These are phyloP conservation scores for Leptographium galeiforme DNA, from an alignment of 2,329 filamentous ascomycete species.

Conservation along the genomic window DNA sequence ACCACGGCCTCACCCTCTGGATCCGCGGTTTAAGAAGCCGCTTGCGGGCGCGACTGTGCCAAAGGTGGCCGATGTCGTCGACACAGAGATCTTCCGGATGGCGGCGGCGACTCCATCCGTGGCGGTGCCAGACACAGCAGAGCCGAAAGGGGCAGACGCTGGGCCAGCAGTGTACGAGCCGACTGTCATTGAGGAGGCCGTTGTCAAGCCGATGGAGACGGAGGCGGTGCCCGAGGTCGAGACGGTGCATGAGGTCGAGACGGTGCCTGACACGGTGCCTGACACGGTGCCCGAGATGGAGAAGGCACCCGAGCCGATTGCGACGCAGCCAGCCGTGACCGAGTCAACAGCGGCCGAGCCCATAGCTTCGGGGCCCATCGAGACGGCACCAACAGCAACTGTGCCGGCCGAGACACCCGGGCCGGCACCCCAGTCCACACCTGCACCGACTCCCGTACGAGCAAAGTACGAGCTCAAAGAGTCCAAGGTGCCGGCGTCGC, in stretches of 20 bases:
- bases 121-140: too few relatives aligned
- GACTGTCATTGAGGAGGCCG: background rate
- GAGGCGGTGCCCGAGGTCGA: too few relatives aligned
- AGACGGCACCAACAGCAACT: background rate
- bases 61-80: constrained; percentile 12
- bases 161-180: background rate
- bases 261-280: background rate
- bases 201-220: too few relatives aligned
- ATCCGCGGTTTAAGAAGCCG: constrained; percentile 8
- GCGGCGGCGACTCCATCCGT: background rate
- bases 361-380: background rate
- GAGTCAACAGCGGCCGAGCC: background rate
- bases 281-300: background rate
- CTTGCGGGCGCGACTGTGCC: background rate
- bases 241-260: background rate
- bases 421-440: background rate
- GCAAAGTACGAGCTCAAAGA: constrained; percentile 56
- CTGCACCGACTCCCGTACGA: background rate
- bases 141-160: too few relatives aligned
- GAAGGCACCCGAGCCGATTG: background rate
- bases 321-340: background rate
- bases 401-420: background rate
- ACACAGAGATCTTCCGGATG: constrained; percentile 37
- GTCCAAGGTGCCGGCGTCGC: constrained; percentile 78
- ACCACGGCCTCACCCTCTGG: constrained; percentile 10